phyloP scores from a whole-genome alignment of 202 grass and related monocot genomes.

The Brachypodium distachyon region DNA sequence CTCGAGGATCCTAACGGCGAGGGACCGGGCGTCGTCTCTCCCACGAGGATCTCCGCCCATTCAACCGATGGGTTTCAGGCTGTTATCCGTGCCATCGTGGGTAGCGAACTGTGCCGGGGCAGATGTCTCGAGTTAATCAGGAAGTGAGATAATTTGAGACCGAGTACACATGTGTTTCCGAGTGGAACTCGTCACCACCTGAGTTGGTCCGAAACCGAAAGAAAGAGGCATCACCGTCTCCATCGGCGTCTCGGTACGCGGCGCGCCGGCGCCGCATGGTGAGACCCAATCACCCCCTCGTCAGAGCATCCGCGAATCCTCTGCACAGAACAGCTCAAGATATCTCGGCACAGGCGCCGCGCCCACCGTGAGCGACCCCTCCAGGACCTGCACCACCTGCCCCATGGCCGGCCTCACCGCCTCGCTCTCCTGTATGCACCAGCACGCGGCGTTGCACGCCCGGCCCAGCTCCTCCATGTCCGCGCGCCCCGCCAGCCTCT shows the following conservation, averaged over 20 bases:
- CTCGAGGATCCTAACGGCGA: background rate
- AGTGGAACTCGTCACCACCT: too few species aligned
- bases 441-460: constrained; percentile 31
- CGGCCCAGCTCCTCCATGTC: constrained; percentile 14
- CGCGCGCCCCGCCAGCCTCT: constrained; percentile 9
- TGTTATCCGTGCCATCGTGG: background rate
- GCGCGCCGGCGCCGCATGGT: too few species aligned
- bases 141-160: too few species aligned
- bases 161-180: too few species aligned
- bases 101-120: background rate
- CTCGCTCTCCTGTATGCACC: constrained; percentile 43
- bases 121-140: background rate
- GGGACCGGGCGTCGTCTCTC: background rate
- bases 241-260: too few species aligned
- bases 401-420: constrained; percentile 29
- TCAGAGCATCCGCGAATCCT: background rate
- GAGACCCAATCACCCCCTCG: too few species aligned
- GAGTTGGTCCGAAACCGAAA: too few species aligned
- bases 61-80: background rate
- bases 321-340: background rate
- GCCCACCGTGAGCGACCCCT: constrained; percentile 12
- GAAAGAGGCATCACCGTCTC: too few species aligned
- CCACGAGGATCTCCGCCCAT: background rate
- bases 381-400: constrained; percentile 27
- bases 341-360: constrained; percentile 25